phyloP scores from a whole-genome alignment of 1,284 basidiomycete genomes.

The Anthracocystis walkeri region DNA sequence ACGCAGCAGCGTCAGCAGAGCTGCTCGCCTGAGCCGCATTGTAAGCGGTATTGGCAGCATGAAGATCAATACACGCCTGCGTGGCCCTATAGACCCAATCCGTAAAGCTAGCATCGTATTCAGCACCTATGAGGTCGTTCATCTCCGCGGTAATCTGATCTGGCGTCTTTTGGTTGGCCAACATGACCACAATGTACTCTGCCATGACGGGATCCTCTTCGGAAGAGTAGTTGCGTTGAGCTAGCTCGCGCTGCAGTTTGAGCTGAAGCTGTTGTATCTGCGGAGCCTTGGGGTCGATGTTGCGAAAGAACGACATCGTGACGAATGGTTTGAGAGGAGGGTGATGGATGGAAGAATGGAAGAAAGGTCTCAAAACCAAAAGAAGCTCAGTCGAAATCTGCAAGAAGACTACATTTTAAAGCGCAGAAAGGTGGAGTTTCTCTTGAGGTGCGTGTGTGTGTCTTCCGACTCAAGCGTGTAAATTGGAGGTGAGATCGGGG shows the following conservation, averaged over 20 bases:
- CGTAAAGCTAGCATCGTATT: conserved; percentile 57
- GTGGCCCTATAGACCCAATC: conserved; percentile 59
- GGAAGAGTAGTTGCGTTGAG: conserved; percentile 47
- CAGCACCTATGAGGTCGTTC: conserved; percentile 62
- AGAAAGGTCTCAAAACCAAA: background rate
- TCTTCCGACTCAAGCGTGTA: conserved; percentile 24
- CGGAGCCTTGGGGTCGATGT: conserved; percentile 48
- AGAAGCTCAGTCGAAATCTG: background rate
- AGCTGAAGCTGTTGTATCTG: conserved; percentile 48
- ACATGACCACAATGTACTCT: conserved; percentile 69
- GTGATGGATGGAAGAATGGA: conserved; percentile 2
- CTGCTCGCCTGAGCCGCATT: background rate
- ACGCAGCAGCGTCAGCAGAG: background rate
- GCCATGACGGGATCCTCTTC: conserved; percentile 64
- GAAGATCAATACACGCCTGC: conserved; percentile 16
- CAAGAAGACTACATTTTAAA: background rate
- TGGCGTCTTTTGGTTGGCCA: conserved; percentile 65
- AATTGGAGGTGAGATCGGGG: conserved; percentile 3
- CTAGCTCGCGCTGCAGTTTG: conserved; percentile 56
- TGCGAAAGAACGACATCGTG: conserved; percentile 39
- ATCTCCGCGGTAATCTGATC: conserved; percentile 64
- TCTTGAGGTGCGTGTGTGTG: too few species aligned
- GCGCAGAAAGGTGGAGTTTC: conserved; percentile 6
- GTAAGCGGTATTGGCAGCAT: too few species aligned
- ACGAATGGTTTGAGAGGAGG: background rate